A percentile compares a stretch with the other conserved stretches of the same genome.
phyloP scores from a whole-genome alignment of 805 yeast genomes.

The Candida odintsovae region DNA sequence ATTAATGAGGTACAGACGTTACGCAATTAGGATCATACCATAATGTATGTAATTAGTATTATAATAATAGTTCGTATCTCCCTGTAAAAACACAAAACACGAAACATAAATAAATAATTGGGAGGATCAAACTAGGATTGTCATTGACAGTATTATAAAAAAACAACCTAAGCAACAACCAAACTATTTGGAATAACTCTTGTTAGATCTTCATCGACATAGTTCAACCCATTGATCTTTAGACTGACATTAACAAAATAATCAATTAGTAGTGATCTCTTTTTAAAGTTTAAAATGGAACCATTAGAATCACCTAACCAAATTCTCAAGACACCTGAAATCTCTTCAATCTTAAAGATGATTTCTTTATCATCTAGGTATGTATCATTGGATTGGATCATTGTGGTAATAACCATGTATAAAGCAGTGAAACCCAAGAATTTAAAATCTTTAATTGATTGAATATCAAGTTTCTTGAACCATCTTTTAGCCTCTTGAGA shows the following conservation, averaged over 20 bases:
- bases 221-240: slow-evolving; percentile 21
- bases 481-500: slow-evolving; percentile 18
- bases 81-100: neutral
- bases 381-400: slow-evolving; percentile 14
- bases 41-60: neutral
- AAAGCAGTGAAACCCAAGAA: slow-evolving; percentile 28
- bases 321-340: slow-evolving; percentile 27
- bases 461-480: slow-evolving; percentile 19
- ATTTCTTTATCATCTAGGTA: slow-evolving; percentile 14
- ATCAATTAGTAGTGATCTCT: slow-evolving; percentile 28
- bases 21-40: neutral
- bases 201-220: neutral
- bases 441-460: slow-evolving; percentile 11
- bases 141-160: too few relatives aligned
- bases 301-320: slow-evolving; percentile 30
- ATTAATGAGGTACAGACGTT: neutral
- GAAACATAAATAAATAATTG: too few relatives aligned
- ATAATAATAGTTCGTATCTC: neutral
- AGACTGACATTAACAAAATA: slow-evolving; percentile 23
- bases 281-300: slow-evolving; percentile 21
- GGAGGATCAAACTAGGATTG: neutral
- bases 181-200: neutral
- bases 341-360: slow-evolving; percentile 23
- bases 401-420: slow-evolving; percentile 19
- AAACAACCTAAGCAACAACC: neutral